Conservation (phyloP, 805 yeast genomes). For the Cyberlindnera nakhonratchasimensis region DNA sequence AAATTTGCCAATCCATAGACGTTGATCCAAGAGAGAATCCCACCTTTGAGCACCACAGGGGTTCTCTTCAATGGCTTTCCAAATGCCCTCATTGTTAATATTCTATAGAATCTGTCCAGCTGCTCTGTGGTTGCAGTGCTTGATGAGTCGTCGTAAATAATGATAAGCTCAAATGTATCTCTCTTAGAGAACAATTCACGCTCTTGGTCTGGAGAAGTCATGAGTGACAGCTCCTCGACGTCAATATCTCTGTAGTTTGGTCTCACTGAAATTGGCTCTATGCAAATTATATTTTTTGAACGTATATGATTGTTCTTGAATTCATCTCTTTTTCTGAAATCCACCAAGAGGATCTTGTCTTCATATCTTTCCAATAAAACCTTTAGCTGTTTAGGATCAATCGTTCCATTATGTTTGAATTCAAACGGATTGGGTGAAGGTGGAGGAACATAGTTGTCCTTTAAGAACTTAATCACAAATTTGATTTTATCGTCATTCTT, state of each 20-base stretch:
- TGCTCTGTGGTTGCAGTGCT: slow-evolving; percentile 1
- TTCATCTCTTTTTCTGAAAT: slow-evolving; percentile 59
- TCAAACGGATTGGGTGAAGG: slow-evolving; percentile 13
- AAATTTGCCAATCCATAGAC: slow-evolving; percentile 17
- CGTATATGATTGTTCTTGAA: slow-evolving; percentile 64
- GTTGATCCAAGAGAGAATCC: slow-evolving; percentile 44
- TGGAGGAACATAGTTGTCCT: not conserved
- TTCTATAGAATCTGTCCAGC: slow-evolving; percentile 17
- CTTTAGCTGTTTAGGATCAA: slow-evolving; percentile 16
- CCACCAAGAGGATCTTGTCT: slow-evolving; percentile 54
- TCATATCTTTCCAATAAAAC: slow-evolving; percentile 13
- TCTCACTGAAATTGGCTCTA: slow-evolving; percentile 67
- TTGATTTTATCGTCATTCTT: slow-evolving; percentile 7
- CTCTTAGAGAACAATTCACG: slow-evolving; percentile 50
- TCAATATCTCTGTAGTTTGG: slow-evolving; percentile 55
- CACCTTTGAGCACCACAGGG: slow-evolving; percentile 52
- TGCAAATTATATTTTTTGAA: slow-evolving; percentile 56
- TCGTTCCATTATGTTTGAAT: slow-evolving; percentile 16
- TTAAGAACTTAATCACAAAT: slow-evolving; percentile 6
- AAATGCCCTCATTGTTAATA: slow-evolving; percentile 36
- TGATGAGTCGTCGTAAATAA: slow-evolving; percentile 42
- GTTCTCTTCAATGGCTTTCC: slow-evolving; percentile 35
- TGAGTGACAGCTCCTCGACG: slow-evolving; percentile 57
- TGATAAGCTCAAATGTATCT: slow-evolving; percentile 54
- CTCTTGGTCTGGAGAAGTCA: slow-evolving; percentile 56